Conservation (phyloP, 805 yeast genomes). For the Saturnispora quitensis region DNA sequence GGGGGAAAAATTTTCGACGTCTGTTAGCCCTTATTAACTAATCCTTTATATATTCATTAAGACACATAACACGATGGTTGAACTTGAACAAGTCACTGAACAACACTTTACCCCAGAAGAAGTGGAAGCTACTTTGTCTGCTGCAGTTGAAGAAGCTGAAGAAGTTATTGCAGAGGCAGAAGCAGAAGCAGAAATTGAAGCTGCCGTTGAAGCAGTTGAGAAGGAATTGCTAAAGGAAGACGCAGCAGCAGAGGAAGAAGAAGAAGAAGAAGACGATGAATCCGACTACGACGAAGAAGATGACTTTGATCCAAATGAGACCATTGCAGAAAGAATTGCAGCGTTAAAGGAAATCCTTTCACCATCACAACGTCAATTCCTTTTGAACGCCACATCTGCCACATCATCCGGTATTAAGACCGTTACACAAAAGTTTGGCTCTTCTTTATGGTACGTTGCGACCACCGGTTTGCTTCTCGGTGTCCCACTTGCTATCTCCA, state of each 20-base stretch:
- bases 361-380: constrained; percentile 64
- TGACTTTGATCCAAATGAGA: constrained; percentile 78
- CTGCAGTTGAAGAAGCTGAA: constrained; percentile 10
- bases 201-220: constrained; percentile 28
- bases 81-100: constrained; percentile 65
- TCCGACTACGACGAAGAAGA: constrained; percentile 56
- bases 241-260: constrained; percentile 28
- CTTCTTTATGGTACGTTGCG: constrained; percentile 74
- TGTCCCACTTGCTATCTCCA: constrained; percentile 84
- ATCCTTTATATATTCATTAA: background rate
- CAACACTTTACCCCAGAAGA: constrained; percentile 9
- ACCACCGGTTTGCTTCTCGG: constrained; percentile 81
- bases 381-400: constrained; percentile 24
- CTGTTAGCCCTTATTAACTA: background rate
- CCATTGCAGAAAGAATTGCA: constrained; percentile 73
- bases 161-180: constrained; percentile 8
- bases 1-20: background rate
- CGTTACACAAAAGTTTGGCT: constrained; percentile 56
- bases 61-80: constrained; percentile 43
- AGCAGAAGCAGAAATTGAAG: constrained; percentile 28
- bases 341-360: constrained; percentile 91
- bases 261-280: constrained; percentile 30
- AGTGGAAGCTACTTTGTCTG: constrained; percentile 9
- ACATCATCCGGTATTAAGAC: constrained; percentile 34
- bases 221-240: constrained; percentile 23